Evolutionary conservation across 75 land plant genomes (phyloP), one percentile per base, ranked within the genome.

Genomic region (Sequoia sempervirens): DNA sequence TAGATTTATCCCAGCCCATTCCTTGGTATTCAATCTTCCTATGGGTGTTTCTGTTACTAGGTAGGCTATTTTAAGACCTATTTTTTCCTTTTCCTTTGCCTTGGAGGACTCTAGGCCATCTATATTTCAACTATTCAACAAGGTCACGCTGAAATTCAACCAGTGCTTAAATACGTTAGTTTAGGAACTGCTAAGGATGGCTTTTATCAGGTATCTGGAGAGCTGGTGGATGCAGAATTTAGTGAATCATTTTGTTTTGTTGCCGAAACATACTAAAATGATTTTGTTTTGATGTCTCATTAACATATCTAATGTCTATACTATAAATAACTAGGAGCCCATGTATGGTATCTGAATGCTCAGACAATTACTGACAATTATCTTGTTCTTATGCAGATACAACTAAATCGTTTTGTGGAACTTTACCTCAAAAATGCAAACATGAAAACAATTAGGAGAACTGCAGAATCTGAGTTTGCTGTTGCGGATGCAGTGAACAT

Each of bases 341-440:
- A 26, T 78, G 4, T 43, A 78, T 43, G 50, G 11, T 45, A 41
- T 78, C 50, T 26, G n/a, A 43, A 78, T 78, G 41, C 32, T 78
- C 23, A 45, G 12, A 8, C n/a, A 78, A 11, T 18, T 78, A 45
- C 45, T 78, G 56, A 58, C 40, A 81, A 81, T 36, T 58, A 75
- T 58, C 30, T 82, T 36, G 80, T 52, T 58, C 28, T 82, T 47
- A 50, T 90, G 79, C 96, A 98, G 99, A 76, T 93, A 61, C 99
- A 98, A 82, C 91, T 98, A 85, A 92, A 96, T 84, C 95, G 99
- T 20, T 80, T 98, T 28, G 58, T 93, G 40, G 99, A 98, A 83
- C 89, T 88, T 85, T 90, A 91, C 79, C 83, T 98, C 82, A 92
- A 84, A 85, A 89, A 89, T 82, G 86, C 94, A 85, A 88, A 91